Evolutionary conservation across 768 basidiomycete species (phyloP).

Genomic region (Lepiota venenata): DNA sequence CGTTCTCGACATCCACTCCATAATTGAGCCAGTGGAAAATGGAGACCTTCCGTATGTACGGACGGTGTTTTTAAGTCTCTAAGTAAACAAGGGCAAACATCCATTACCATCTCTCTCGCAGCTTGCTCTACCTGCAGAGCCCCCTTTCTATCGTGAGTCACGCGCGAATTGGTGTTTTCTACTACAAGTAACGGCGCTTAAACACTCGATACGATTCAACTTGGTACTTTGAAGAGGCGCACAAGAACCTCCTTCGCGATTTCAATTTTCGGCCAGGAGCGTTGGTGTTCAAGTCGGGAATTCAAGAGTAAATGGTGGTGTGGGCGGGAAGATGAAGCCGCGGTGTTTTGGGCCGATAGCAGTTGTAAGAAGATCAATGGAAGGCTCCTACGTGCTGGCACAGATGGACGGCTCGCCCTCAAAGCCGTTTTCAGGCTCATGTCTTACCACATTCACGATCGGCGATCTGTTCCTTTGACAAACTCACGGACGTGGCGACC

Average conservation of each 20-base stretch:
- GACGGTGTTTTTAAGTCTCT: no score
- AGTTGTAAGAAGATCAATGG: conserved; percentile 20
- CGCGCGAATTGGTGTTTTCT: no score
- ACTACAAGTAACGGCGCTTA: conserved; percentile 17
- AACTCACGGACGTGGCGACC: not conserved
- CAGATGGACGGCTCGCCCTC: conserved; percentile 23
- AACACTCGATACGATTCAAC: conserved; percentile 9
- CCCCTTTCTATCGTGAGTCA: no score
- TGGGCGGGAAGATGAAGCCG: conserved; percentile 24
- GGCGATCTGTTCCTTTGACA: not conserved
- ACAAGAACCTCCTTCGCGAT: conserved; percentile 13
- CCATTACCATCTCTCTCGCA: no score
- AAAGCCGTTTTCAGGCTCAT: conserved; percentile 17
- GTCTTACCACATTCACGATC: conserved; percentile 16
- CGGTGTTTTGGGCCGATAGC: conserved; percentile 30
- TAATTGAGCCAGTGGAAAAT: no score
- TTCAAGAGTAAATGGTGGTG: conserved; percentile 19
- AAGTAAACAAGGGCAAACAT: no score
- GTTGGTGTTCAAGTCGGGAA: conserved; percentile 31
- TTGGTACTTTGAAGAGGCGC: conserved; percentile 22
- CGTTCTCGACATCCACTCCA: no score
- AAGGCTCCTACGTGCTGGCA: conserved; percentile 22
- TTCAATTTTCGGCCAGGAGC: conserved; percentile 21
- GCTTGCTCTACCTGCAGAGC: no score
- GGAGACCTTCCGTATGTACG: no score